These are phyloP conservation scores for Pichia sp. DNA, from an alignment of 1,139 yeast species.

Conservation along the genomic window DNA sequence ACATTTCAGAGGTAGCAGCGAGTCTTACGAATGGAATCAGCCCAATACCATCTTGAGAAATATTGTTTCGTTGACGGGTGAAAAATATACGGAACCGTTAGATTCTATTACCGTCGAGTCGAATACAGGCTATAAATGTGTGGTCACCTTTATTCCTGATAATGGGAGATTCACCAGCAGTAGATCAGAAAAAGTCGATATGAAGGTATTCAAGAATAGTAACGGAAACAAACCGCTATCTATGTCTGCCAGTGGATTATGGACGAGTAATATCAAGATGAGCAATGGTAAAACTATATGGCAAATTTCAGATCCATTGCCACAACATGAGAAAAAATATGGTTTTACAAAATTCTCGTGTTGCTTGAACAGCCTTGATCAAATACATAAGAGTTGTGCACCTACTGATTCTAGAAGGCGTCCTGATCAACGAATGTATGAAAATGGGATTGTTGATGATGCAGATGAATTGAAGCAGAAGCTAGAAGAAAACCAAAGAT, in stretches of 20 bases:
- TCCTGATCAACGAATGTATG: conserved; percentile 78
- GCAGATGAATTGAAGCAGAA: conserved; percentile 68
- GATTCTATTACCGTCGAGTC: conserved; percentile 65
- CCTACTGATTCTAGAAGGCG: conserved; percentile 87
- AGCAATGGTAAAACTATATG: conserved; percentile 45
- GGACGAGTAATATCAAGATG: conserved; percentile 63
- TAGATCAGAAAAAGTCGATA: conserved; percentile 71
- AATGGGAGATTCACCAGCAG: conserved; percentile 87
- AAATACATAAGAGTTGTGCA: conserved; percentile 53
- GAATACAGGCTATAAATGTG: conserved; percentile 62
- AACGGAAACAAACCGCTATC: conserved; percentile 26
- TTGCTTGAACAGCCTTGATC: conserved; percentile 71
- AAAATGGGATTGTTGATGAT: conserved; percentile 57
- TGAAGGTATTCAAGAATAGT: conserved; percentile 45
- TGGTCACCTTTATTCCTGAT: conserved; percentile 63
- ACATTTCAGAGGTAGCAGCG: conserved; percentile 52
- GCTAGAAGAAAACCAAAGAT: conserved; percentile 78
- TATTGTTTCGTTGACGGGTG: conserved; percentile 73
- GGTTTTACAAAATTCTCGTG: conserved; percentile 87
- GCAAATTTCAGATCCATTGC: conserved; percentile 63
- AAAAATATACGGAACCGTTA: conserved; percentile 86
- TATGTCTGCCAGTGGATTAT: conserved; percentile 52
- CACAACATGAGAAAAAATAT: conserved; percentile 56
- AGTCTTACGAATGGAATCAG: conserved; percentile 70
- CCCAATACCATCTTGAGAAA: conserved; percentile 83